Percentiles rank a stretch among this genome's conserved stretches.
phyloP scores from a whole-genome alignment of 2,329 filamentous ascomycete genomes.

The Fonsecaea nubica region DNA sequence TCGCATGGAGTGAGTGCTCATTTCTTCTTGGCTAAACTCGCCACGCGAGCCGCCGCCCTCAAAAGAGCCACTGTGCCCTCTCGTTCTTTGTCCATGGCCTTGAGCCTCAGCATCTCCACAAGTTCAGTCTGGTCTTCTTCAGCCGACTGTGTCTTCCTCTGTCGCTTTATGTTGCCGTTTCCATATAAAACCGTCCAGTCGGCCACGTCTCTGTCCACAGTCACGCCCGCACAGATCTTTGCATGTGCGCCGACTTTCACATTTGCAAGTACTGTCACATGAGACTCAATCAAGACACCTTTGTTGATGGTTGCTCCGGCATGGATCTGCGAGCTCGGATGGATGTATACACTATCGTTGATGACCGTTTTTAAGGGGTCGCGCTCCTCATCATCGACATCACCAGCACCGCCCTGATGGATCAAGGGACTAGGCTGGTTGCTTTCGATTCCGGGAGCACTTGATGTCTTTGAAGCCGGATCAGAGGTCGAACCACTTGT shows the following conservation, averaged over 20 bases:
- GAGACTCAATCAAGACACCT: slow-evolving; percentile 53
- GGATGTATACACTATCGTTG: slow-evolving; percentile 49
- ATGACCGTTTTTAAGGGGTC: slow-evolving; percentile 43
- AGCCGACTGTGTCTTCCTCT: slow-evolving; percentile 29
- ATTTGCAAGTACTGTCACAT: slow-evolving; percentile 47
- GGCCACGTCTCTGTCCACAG: slow-evolving; percentile 61
- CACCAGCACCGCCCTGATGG: slow-evolving; percentile 17
- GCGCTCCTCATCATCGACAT: slow-evolving; percentile 22
- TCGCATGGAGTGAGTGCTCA: slow-evolving; percentile 6
- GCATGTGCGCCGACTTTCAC: slow-evolving; percentile 62
- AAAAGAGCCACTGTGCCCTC: slow-evolving; percentile 33
- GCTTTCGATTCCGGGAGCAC: slow-evolving; percentile 11
- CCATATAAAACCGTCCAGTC: slow-evolving; percentile 75
- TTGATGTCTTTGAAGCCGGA: slow-evolving; percentile 9
- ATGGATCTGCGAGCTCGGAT: slow-evolving; percentile 47
- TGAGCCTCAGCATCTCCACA: slow-evolving; percentile 67
- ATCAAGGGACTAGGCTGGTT: slow-evolving; percentile 20
- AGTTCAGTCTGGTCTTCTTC: slow-evolving; percentile 37
- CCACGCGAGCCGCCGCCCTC: slow-evolving; percentile 32
- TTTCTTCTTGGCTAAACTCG: slow-evolving; percentile 39
- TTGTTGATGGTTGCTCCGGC: slow-evolving; percentile 51
- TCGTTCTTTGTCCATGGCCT: slow-evolving; percentile 59
- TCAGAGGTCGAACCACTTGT: slow-evolving; percentile 25
- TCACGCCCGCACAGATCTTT: slow-evolving; percentile 70
- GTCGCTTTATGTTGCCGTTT: slow-evolving; percentile 51